A percentile compares a stretch with the other conserved stretches of the same genome.
phyloP scores from a whole-genome alignment of 805 yeast genomes.

The Spathaspora sp. region DNA sequence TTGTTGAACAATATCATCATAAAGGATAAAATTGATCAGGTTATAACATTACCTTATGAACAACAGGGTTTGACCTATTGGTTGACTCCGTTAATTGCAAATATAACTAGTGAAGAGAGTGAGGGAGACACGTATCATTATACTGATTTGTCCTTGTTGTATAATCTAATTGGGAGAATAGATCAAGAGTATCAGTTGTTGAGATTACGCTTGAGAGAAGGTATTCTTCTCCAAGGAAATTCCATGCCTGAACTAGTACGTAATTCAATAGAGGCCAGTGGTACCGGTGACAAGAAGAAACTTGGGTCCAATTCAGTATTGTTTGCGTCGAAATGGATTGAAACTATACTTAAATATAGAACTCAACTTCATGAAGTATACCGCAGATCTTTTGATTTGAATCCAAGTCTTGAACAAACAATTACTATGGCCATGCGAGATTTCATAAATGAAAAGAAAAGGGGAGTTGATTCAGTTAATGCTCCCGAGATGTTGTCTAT shows the following conservation, averaged over 20 bases:
- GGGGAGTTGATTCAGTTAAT: constrained; percentile 26
- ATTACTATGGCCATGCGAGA: constrained; percentile 60
- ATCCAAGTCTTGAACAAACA: constrained; percentile 48
- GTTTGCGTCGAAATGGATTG: constrained; percentile 69
- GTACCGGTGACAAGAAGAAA: constrained; percentile 9
- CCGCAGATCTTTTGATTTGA: constrained; percentile 44
- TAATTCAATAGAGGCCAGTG: constrained; percentile 2
- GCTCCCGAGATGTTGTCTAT: constrained; percentile 39
- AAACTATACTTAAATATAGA: constrained; percentile 49
- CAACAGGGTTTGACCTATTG: constrained; percentile 57
- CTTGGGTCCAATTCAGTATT: constrained; percentile 30
- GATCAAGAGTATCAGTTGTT: constrained; percentile 51
- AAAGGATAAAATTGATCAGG: constrained; percentile 50
- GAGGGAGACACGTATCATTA: constrained; percentile 16
- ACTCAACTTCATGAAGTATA: constrained; percentile 48
- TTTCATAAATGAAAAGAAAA: constrained; percentile 52
- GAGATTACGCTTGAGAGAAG: constrained; percentile 42
- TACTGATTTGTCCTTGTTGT: constrained; percentile 44
- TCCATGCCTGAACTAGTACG: constrained; percentile 7
- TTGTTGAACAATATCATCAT: constrained; percentile 60
- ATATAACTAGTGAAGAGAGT: constrained; percentile 5
- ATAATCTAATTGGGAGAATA: constrained; percentile 48
- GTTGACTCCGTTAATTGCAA: constrained; percentile 42
- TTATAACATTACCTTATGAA: constrained; percentile 44
- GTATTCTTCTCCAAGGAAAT: constrained; percentile 27